Evolutionary conservation across 2,329 filamentous ascomycete genomes (phyloP), one percentile per base, ranked within the genome.

Genomic region (Nemania sp.): DNA sequence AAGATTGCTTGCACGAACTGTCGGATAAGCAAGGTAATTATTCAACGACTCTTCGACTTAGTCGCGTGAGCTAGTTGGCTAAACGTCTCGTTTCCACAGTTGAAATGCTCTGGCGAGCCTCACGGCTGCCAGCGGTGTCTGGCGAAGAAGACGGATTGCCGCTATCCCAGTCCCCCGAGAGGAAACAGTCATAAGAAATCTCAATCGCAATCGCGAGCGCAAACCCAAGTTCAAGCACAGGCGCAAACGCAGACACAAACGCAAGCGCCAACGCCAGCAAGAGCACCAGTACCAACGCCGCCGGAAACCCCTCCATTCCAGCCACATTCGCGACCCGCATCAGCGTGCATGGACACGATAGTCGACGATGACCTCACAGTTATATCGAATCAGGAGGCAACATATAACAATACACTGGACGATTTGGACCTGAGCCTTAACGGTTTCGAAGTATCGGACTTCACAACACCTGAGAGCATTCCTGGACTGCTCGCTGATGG

Each of bases 1-100:
- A 65, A 65, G 29, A 63, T 65, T 13, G 63, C 63, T 3, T 65
- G 63, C 39, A 65, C 60, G 1, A 65, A 64, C 47, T 65, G 63
- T 46, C 63, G 63, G 40, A 65, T 57, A 56, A 65, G 63, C 63
- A 65, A 65, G 63, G 63, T 64, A 64, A 53, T 15, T 54, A 53
- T 15, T 54, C 3, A 29, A 37, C 25, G 45, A 39, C 43, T 43
- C 2, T 25, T 47, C 34, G 15, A 18, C n/a, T 35, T 11, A n/a
- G 15, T 7, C 25, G 25, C 2, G 40, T 17, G 29, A 42, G 17
- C 17, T 35, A 1, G 20, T 39, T n/a, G 13, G 47, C 56, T 63
- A 52, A 62, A 51, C 18, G n/a, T 47, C 15, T 7, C 15, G 13
- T 20, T 35, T 43, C 21, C 21, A 56, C 11, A 65, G 63, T 61